Percentiles rank a stretch among this genome's conserved stretches.
Conservation (phyloP, 2,329 filamentous ascomycete genomes). For the Aspergillus tanneri region DNA sequence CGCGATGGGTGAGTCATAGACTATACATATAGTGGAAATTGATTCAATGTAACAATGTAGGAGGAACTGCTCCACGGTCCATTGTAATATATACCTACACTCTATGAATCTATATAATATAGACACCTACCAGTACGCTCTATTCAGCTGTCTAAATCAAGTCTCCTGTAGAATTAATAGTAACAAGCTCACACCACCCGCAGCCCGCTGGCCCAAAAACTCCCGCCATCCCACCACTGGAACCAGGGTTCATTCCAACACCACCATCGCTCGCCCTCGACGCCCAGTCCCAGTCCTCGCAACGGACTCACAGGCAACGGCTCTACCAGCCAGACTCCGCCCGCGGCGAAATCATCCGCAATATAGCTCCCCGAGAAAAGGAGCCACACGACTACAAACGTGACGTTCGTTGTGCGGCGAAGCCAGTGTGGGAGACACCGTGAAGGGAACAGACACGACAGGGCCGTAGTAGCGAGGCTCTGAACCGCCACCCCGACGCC, state of each 20-base stretch:
- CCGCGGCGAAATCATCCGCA: conserved; percentile 71
- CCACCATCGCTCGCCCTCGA: conserved; percentile 62
- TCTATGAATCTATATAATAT: too few relatives aligned
- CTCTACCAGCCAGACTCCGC: conserved; percentile 77
- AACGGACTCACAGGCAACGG: conserved; percentile 73
- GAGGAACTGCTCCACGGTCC: too few relatives aligned
- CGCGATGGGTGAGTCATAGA: conserved; percentile 8
- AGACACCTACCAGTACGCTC: too few relatives aligned
- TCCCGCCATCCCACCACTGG: conserved; percentile 58
- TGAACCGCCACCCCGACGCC: conserved; percentile 66
- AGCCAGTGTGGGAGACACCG: conserved; percentile 45
- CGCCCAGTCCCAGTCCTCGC: conserved; percentile 66
- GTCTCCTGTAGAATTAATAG: not conserved
- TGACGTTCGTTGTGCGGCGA: conserved; percentile 58
- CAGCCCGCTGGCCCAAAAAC: conserved; percentile 64
- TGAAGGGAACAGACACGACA: conserved; percentile 9
- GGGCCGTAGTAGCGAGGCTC: conserved; percentile 32
- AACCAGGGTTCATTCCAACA: conserved; percentile 61
- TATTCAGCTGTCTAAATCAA: too few relatives aligned
- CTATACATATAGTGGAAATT: too few relatives aligned
- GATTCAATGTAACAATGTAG: too few relatives aligned
- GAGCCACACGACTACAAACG: conserved; percentile 66
- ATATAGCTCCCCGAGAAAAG: conserved; percentile 64
- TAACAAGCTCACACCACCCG: conserved; percentile 32
- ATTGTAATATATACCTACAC: too few relatives aligned